Evolutionary conservation across 2,329 filamentous ascomycete genomes (phyloP), one percentile per base, ranked within the genome.

Genomic region (Trichoderma breve): DNA sequence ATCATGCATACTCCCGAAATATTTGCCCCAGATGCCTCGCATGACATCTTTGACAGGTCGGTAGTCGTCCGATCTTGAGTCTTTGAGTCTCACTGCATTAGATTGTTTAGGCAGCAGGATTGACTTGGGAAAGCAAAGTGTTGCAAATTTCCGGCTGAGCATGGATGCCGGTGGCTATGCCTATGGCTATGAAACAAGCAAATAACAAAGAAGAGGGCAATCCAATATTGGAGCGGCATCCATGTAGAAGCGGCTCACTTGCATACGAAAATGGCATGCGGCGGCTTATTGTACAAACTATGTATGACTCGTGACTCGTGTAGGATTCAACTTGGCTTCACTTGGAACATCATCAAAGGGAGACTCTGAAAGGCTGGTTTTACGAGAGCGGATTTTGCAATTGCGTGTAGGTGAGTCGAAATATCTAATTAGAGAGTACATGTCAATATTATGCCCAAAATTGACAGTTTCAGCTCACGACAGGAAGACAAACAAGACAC

Each of bases 1-100:
- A 7, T 28, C 3, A 28, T n/a, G 39, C 21, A 21, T 14, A 36
- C 30, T 34, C 39, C 61, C 63, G 36, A 61, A 39, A 39, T 53
- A 28, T 26, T 60, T 53, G 55, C 43, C 14, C 39, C n/a, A 6
- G 70, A 53, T 43, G 30, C 24, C 21, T 53, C 24, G 36, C 24
- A 65, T 66, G 36, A 28, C 62, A 67, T 15, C 36, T 61, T 64
- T 66, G 65, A 68, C 71, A 68, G 64, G 64, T 60, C 15, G 55
- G 21, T 7, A n/a, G 18, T 14, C 57, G 28, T 4, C 34, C 57
- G 62, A 72, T 72, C 58, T 47, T 3, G 30, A 72, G 57, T 63
- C 28, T 32, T 11, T 11, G n/a, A 43, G 60, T 64, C 32, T 58
- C 60, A 70, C 51, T 24, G 58, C 43, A 70, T 64, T 15, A n/a